Conservation (phyloP, 768 basidiomycete species). For the Hypsizygus marmoreus region DNA sequence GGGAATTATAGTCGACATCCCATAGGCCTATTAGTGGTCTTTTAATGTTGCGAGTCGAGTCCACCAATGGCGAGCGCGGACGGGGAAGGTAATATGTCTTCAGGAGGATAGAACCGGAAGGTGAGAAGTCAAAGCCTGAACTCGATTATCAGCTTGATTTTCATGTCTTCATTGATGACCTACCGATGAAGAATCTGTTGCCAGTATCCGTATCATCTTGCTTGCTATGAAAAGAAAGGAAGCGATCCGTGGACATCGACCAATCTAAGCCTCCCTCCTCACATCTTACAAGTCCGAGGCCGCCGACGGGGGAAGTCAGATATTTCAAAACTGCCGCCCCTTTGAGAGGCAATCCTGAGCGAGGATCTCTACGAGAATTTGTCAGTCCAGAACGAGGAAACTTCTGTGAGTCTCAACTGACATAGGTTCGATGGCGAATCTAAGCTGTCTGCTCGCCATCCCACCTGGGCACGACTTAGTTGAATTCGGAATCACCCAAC, state of each 20-base stretch:
- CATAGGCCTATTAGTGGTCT: constrained; percentile 18
- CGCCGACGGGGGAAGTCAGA: constrained; percentile 25
- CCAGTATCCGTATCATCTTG: constrained; percentile 18
- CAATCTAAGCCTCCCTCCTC: constrained; percentile 25
- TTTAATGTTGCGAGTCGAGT: constrained; percentile 6
- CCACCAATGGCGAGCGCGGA: constrained; percentile 8
- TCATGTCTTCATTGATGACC: constrained; percentile 4
- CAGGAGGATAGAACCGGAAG: constrained; percentile 25
- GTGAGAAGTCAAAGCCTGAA: constrained; percentile 31
- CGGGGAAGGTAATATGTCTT: constrained; percentile 33
- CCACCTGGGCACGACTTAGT: constrained; percentile 16
- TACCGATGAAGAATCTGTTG: constrained; percentile 34
- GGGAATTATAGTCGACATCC: constrained; percentile 25
- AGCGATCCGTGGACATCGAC: constrained; percentile 29
- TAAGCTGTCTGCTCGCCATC: constrained; percentile 23
- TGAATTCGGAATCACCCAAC: constrained; percentile 30
- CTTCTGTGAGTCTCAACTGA: constrained; percentile 12
- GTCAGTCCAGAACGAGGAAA: constrained; percentile 2
- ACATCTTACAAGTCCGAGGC: constrained; percentile 29
- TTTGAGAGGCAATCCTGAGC: constrained; percentile 22
- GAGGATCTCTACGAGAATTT: constrained; percentile 24
- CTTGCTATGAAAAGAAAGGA: constrained; percentile 24
- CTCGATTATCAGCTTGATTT: background rate
- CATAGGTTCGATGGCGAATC: constrained; percentile 37
- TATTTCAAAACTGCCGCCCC: constrained; percentile 29